Evolutionary conservation across 2,329 filamentous ascomycete species (phyloP).

Genomic region (Calonectria pseudoturangicola): DNA sequence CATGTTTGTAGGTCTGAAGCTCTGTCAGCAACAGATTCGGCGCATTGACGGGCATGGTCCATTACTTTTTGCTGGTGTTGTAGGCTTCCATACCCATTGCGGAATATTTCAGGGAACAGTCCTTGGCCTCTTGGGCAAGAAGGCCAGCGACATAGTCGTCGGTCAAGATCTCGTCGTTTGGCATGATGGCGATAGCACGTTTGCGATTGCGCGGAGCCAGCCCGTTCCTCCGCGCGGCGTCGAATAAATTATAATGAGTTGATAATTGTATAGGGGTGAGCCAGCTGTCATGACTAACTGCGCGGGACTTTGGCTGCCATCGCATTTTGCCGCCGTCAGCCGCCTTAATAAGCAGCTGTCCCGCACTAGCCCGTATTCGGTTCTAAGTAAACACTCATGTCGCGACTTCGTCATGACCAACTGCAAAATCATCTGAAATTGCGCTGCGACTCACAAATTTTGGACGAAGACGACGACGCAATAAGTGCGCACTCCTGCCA

Average conservation of each 20-base stretch:
- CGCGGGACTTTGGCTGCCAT: slow-evolving; percentile 34
- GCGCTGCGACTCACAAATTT: slow-evolving; percentile 21
- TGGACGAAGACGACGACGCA: slow-evolving; percentile 5
- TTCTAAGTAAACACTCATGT: slow-evolving; percentile 63
- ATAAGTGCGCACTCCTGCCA: neutral
- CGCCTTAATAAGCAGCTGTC: slow-evolving; percentile 40
- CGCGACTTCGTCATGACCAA: slow-evolving; percentile 30
- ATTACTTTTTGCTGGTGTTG: slow-evolving; percentile 68
- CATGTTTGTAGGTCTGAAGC: slow-evolving; percentile 75
- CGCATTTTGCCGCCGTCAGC: slow-evolving; percentile 48
- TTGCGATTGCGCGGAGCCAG: slow-evolving; percentile 4
- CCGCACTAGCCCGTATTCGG: slow-evolving; percentile 56
- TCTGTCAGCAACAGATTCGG: slow-evolving; percentile 46
- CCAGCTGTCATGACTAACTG: slow-evolving; percentile 14
- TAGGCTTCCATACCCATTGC: slow-evolving; percentile 83
- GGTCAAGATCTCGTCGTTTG: slow-evolving; percentile 73
- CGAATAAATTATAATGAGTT: slow-evolving; percentile 16
- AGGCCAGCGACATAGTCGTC: slow-evolving; percentile 88
- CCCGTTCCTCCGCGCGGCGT: neutral
- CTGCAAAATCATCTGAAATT: slow-evolving; percentile 24
- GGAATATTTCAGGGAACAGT: slow-evolving; percentile 84
- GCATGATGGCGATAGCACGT: slow-evolving; percentile 55
- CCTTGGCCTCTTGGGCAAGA: slow-evolving; percentile 86
- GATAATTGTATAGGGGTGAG: slow-evolving; percentile 12
- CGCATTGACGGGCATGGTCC: slow-evolving; percentile 36